Evolutionary conservation across 371 early-diverging fungal genomes (phyloP), one percentile per base, ranked within the genome.

Genomic region (Mucor racemosus): DNA sequence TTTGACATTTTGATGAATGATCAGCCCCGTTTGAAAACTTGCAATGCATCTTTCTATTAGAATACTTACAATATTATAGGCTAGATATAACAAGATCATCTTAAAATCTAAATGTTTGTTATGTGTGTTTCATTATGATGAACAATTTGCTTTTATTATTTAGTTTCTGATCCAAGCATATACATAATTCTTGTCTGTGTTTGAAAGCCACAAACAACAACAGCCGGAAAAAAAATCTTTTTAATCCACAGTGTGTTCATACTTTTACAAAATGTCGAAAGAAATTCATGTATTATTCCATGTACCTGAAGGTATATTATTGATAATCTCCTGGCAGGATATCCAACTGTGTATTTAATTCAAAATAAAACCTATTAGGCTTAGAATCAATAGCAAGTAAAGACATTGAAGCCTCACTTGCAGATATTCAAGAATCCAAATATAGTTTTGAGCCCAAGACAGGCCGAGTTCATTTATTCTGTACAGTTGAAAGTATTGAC

Each of bases 381-480:
- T 57, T 78, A 11, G 78, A 78, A 33, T 69, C 59, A 26, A 50
- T 75, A 34, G 75, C 76, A 31, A 62, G 40, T 1, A 58, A 58
- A 40, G 78, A 78, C 44, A 67, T 78, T 64, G 58, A 54, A 17
- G 53, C 44, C 8, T 55, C 66, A 21, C n/a, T 75, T 21, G 50
- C 15, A 8, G 19, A 69, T 31, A 54, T 46, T 7, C 54, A 64
- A 9, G 21, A 44, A 11, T 34, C 65, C 6, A 15, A 0, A 17
- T 71, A 54, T 38, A 44, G 42, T 4, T 61, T 33, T 48, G 78
- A 75, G 21, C 39, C 64, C 15, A 67, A 67, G n/a, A 71, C 79
- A 44, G 79, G 79, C 5, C 44, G 68, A 3, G 71, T 79, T 5
- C 76, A 79, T 53, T 31, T 71, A 17, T 64, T 69, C 19, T 64